These are phyloP conservation scores for Dactylonectria estremocensis DNA, from an alignment of 2,329 filamentous ascomycete species.

Conservation along the genomic window DNA sequence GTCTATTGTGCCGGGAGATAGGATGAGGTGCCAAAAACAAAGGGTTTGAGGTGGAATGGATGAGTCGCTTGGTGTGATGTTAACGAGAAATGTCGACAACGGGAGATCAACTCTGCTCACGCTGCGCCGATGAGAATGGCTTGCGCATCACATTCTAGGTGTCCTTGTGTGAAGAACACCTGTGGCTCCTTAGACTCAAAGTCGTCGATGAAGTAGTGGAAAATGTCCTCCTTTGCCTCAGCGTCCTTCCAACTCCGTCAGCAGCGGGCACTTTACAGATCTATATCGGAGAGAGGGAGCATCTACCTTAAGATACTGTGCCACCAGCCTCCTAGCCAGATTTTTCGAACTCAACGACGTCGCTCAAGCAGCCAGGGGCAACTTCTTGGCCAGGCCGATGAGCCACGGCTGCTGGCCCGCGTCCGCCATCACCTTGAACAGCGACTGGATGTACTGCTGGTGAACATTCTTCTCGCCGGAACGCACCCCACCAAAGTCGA, in stretches of 20 bases:
- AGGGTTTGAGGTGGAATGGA: neutral
- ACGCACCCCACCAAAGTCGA: constrained; percentile 43
- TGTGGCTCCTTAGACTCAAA: constrained; percentile 40
- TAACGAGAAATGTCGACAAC: neutral
- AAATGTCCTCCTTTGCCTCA: constrained; percentile 43
- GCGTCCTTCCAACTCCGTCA: constrained; percentile 4
- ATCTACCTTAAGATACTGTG: constrained; percentile 40
- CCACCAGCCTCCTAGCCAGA: constrained; percentile 57
- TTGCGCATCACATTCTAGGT: constrained; percentile 40
- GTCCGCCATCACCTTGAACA: constrained; percentile 35
- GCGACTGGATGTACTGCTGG: constrained; percentile 41
- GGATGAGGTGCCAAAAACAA: constrained; percentile 7
- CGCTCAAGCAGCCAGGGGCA: constrained; percentile 13
- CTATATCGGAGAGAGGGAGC: neutral
- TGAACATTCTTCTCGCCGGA: constrained; percentile 43
- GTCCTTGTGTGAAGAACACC: constrained; percentile 38
- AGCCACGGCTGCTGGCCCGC: constrained; percentile 46
- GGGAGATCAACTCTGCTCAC: neutral
- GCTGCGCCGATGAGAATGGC: constrained; percentile 42
- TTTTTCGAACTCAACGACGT: constrained; percentile 59
- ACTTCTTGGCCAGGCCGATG: constrained; percentile 21
- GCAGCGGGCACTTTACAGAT: neutral
- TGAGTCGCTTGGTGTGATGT: constrained; percentile 6
- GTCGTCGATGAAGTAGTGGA: constrained; percentile 46
- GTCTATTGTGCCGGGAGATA: constrained; percentile 1